Evolutionary conservation across 116 monocot genomes (phyloP).

Genomic region (Cymodocea nodosa): DNA sequence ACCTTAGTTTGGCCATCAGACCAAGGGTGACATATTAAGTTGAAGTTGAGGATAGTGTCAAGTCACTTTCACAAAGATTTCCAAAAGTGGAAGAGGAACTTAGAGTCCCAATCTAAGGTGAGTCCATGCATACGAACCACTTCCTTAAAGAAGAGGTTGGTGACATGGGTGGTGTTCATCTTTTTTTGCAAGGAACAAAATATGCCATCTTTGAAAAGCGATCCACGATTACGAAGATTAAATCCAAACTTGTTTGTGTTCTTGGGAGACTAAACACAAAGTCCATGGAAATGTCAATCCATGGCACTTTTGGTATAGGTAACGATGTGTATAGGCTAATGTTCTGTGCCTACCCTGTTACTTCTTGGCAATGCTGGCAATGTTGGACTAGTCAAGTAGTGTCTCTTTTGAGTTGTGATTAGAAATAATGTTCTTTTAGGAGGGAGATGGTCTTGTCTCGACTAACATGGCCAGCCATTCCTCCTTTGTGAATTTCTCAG

Average conservation of each 20-base stretch:
- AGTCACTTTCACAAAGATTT: neutral
- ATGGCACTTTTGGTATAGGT: neutral
- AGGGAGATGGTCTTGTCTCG: slow-evolving; percentile 1
- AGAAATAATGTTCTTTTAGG: neutral
- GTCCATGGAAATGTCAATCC: neutral
- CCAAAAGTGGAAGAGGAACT: slow-evolving; percentile 1
- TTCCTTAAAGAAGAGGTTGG: neutral
- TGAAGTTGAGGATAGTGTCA: neutral
- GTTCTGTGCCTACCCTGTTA: neutral
- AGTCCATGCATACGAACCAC: neutral
- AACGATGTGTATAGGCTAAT: neutral
- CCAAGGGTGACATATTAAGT: neutral
- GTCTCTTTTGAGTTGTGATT: neutral
- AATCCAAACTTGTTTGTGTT: neutral
- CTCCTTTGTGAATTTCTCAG: neutral
- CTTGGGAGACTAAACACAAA: neutral
- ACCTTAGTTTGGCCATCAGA: slow-evolving; percentile 1
- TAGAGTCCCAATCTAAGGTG: neutral
- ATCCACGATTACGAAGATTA: neutral
- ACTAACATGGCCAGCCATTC: neutral
- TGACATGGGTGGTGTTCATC: neutral
- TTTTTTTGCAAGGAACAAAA: slow-evolving; percentile 6
- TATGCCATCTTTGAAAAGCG: slow-evolving; percentile 3
- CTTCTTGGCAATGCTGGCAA: neutral
- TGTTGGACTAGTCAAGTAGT: neutral